Conservation (phyloP, 352 stramenopile genomes). For the Blastocystis sp. region DNA sequence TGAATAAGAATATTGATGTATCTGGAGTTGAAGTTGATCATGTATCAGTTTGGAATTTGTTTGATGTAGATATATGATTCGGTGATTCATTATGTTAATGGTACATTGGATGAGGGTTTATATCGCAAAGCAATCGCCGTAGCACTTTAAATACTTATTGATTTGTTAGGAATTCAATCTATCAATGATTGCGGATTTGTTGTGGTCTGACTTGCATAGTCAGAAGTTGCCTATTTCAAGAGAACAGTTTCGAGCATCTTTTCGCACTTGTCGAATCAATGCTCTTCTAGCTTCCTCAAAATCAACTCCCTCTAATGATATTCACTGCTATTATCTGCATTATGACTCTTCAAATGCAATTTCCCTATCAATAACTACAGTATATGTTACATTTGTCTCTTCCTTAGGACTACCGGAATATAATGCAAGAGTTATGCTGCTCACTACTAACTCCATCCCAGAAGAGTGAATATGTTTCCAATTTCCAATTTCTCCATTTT, state of each 20-base stretch:
- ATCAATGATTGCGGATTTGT: neutral
- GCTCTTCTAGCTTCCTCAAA: neutral
- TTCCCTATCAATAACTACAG: neutral
- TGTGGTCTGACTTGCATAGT: neutral
- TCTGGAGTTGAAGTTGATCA: slow-evolving; percentile 55
- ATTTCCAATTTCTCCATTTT: slow-evolving; percentile 46
- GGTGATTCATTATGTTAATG: neutral
- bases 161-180: slow-evolving; percentile 57
- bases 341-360: slow-evolving; percentile 1
- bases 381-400: neutral
- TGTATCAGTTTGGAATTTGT: neutral
- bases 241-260: neutral
- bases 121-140: slow-evolving; percentile 7
- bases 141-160: too few relatives aligned
- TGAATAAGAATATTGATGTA: slow-evolving; percentile 54
- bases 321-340: neutral
- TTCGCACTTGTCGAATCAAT: slow-evolving; percentile 49
- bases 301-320: neutral
- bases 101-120: neutral
- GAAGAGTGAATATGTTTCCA: neutral
- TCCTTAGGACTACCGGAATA: slow-evolving; percentile 4
- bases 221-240: neutral
- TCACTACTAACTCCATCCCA: neutral
- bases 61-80: slow-evolving; percentile 38
- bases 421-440: neutral